Conservation (phyloP, 2,329 filamentous ascomycete genomes). For the Trichoderma sp. region DNA sequence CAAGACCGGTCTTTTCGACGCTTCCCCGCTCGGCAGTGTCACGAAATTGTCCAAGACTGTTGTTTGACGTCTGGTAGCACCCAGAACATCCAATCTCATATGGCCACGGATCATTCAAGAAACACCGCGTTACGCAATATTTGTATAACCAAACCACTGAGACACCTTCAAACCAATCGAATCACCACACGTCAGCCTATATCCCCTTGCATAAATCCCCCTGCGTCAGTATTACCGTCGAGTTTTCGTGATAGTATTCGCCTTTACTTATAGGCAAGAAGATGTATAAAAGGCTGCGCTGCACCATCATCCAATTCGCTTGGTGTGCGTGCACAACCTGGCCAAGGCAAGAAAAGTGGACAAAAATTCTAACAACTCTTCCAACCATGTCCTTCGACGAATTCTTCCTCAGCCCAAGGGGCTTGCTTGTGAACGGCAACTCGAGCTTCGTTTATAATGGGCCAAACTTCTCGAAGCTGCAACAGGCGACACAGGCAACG, state of each 20-base stretch:
- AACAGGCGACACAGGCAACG: neutral
- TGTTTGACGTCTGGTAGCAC: no score
- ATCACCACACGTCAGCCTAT: neutral
- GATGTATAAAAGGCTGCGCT: neutral
- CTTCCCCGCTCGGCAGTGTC: no score
- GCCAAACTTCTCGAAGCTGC: neutral
- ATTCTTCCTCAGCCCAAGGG: neutral
- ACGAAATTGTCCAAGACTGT: no score
- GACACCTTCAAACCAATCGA: neutral
- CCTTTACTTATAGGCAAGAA: neutral
- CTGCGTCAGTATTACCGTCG: neutral
- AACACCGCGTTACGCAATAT: neutral
- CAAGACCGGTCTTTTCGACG: no score
- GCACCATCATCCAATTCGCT: neutral
- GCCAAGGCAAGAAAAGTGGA: neutral
- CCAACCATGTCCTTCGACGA: neutral
- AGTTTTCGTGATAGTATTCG: neutral
- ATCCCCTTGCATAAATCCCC: neutral
- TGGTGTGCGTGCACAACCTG: no score
- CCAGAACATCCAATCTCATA: neutral
- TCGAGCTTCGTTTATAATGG: neutral
- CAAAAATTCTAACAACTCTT: neutral
- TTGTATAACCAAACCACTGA: neutral
- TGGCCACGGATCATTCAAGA: neutral
- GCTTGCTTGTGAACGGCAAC: neutral